phyloP scores from a whole-genome alignment of 495 filamentous ascomycete genomes.

The Penicillium malachiteum region DNA sequence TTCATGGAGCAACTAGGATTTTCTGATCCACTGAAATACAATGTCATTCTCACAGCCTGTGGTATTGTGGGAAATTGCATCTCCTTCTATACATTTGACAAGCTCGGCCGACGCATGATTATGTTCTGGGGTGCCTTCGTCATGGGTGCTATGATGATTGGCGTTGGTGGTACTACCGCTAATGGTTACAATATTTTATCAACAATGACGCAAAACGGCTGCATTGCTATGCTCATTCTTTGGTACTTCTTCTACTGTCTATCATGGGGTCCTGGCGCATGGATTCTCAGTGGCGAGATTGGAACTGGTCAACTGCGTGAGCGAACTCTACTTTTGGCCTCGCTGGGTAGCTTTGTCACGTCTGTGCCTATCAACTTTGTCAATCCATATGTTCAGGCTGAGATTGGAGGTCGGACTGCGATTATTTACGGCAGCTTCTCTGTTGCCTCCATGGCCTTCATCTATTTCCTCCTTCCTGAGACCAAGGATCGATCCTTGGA shows the following conservation, averaged over 20 bases:
- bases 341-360: constrained; percentile 9
- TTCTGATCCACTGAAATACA: constrained; percentile 28
- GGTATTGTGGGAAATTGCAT: constrained; percentile 54
- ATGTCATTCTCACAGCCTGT: constrained; percentile 38
- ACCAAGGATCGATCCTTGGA: constrained; percentile 40
- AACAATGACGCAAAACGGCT: constrained; percentile 3
- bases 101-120: constrained; percentile 51
- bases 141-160: constrained; percentile 27
- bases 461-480: constrained; percentile 46
- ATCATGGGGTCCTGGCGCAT: constrained; percentile 12
- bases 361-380: constrained; percentile 17
- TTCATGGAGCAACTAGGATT: constrained; percentile 23
- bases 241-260: constrained; percentile 11
- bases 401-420: constrained; percentile 9
- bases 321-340: constrained; percentile 7
- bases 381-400: constrained; percentile 21
- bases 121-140: constrained; percentile 46
- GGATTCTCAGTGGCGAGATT: constrained; percentile 13
- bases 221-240: constrained; percentile 9
- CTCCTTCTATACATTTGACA: constrained; percentile 51
- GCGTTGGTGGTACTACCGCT: constrained; percentile 39
- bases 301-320: constrained; percentile 16
- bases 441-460: constrained; percentile 42
- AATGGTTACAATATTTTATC: constrained; percentile 3
- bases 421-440: constrained; percentile 51